These are phyloP conservation scores for Alternaria sp. DNA, from an alignment of 2,329 filamentous ascomycete genomes.

Conservation along the genomic window DNA sequence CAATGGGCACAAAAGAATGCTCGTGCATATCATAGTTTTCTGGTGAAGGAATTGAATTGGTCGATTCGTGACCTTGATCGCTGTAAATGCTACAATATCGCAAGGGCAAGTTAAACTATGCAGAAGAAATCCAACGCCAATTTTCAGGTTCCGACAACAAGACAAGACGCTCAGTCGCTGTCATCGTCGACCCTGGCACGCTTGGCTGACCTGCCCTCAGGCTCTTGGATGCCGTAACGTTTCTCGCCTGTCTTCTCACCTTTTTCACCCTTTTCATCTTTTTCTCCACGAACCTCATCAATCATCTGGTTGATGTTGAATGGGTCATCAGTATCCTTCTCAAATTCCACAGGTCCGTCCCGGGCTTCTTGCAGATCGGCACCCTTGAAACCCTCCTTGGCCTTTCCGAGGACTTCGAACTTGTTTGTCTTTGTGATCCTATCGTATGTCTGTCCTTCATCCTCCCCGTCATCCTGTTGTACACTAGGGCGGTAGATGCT, in stretches of 20 bases:
- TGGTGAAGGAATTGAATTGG: background rate
- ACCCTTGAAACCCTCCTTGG: conserved; percentile 86
- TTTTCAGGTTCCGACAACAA: background rate
- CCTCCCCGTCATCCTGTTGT: conserved; percentile 75
- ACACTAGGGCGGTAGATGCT: conserved; percentile 89
- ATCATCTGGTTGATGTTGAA: conserved; percentile 97
- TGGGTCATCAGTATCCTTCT: conserved; percentile 86
- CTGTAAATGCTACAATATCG: conserved; percentile 11
- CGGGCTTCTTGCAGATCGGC: conserved; percentile 82
- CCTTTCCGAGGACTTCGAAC: conserved; percentile 88
- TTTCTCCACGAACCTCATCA: conserved; percentile 74
- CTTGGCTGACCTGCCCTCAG: conserved; percentile 66
- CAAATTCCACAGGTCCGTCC: conserved; percentile 94
- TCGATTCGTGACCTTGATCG: conserved; percentile 1
- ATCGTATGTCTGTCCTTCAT: conserved; percentile 83
- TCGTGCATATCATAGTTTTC: background rate
- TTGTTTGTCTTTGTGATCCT: conserved; percentile 85
- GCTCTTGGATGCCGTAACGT: conserved; percentile 78
- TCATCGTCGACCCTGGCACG: conserved; percentile 82
- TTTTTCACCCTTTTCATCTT: conserved; percentile 62
- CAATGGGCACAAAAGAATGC: background rate
- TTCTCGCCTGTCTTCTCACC: conserved; percentile 70
- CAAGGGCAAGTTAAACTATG: conserved; percentile 3
- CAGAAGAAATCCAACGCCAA: conserved; percentile 17
- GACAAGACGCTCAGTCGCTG: conserved; percentile 38